Percentiles rank a stretch among this genome's conserved stretches.
Conservation (phyloP, 176 grass and related monocot species). For the Carex myosuroides region DNA sequence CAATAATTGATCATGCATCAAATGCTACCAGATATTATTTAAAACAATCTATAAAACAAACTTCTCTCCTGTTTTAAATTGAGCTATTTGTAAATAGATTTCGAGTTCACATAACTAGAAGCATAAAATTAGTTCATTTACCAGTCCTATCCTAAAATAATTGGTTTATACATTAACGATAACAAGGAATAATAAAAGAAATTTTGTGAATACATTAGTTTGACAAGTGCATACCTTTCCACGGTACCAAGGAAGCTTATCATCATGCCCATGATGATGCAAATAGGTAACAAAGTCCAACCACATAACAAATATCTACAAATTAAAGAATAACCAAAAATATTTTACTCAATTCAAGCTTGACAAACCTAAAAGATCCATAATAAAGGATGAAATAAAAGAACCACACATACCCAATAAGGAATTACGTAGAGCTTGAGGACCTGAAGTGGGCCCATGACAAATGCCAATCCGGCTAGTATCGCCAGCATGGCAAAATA, state of each 20-base stretch:
- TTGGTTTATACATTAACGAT: neutral
- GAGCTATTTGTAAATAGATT: neutral
- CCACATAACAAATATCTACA: slow-evolving; percentile 90
- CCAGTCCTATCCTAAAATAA: neutral
- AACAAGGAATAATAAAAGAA: neutral
- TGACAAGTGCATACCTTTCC: slow-evolving; percentile 54
- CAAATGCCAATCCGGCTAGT: slow-evolving; percentile 60
- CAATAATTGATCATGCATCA: neutral
- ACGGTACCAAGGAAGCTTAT: slow-evolving; percentile 94
- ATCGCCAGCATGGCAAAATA: slow-evolving; percentile 61
- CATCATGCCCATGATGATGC: slow-evolving; percentile 87
- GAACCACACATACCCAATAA: slow-evolving; percentile 41
- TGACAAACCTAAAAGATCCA: neutral
- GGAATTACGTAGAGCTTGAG: slow-evolving; percentile 78
- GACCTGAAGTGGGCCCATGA: slow-evolving; percentile 65
- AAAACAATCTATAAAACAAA: slow-evolving; percentile 5
- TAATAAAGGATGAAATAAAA: slow-evolving; percentile 1
- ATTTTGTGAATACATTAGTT: neutral
- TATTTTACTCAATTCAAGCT: slow-evolving; percentile 8
- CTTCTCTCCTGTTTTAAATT: neutral
- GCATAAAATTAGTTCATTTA: neutral
- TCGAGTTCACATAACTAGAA: neutral
- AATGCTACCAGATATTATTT: neutral
- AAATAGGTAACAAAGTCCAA: slow-evolving; percentile 93
- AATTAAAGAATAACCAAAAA: slow-evolving; percentile 20